phyloP scores from a whole-genome alignment of 2,329 filamentous ascomycete species.

The Plenodomus biglobosus region DNA sequence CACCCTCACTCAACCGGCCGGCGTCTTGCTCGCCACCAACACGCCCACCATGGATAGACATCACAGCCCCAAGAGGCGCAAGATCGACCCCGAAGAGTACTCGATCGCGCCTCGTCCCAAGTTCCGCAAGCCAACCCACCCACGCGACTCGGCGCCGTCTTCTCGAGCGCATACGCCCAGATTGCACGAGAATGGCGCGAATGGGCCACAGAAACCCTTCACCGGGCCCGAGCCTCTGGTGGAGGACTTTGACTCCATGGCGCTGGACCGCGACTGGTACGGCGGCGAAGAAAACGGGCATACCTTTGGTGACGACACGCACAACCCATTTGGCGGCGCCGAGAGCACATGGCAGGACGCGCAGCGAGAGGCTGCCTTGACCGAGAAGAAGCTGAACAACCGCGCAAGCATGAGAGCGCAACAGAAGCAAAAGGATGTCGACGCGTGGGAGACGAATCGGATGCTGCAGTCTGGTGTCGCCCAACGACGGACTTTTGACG shows the following conservation, averaged over 20 bases:
- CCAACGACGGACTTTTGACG: constrained; percentile 77
- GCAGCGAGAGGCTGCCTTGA: constrained; percentile 70
- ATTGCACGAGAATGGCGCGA: constrained; percentile 31
- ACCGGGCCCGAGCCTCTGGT: constrained; percentile 64
- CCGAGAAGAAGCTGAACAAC: constrained; percentile 77
- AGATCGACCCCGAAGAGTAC: constrained; percentile 65
- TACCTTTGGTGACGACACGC: constrained; percentile 85
- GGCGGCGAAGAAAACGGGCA: constrained; percentile 82
- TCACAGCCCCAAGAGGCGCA: constrained; percentile 65
- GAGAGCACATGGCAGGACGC: constrained; percentile 74
- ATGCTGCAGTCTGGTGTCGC: constrained; percentile 97
- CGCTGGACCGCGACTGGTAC: constrained; percentile 91
- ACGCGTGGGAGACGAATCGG: constrained; percentile 97
- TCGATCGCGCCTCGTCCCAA: constrained; percentile 55
- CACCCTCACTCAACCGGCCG: too few relatives aligned
- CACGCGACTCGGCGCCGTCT: constrained; percentile 29
- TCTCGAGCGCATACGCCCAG: constrained; percentile 43
- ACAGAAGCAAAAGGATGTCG: constrained; percentile 90
- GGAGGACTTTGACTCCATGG: constrained; percentile 69
- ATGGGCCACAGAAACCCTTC: constrained; percentile 58
- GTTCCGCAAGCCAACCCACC: constrained; percentile 40
- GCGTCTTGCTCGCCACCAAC: too few relatives aligned
- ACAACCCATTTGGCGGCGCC: constrained; percentile 84
- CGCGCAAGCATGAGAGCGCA: constrained; percentile 72
- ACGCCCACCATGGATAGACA: constrained; percentile 39